Evolutionary conservation across 306 rosid species (phyloP), one percentile per base, ranked within the genome.

Genomic region (Prunus davidiana): DNA sequence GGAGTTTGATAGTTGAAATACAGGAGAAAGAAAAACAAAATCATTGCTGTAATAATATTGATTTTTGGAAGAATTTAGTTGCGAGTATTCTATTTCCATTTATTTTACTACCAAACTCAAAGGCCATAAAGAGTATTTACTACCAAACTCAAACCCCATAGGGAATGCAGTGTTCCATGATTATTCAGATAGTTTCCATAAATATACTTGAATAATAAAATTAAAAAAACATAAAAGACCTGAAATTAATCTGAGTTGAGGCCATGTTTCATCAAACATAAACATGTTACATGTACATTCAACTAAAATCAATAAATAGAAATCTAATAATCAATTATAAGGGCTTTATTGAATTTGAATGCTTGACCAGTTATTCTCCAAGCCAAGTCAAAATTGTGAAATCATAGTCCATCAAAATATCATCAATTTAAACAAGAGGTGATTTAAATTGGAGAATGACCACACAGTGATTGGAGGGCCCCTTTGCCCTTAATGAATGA

Each of bases 361-460:
- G 43, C 9, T 38, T 38, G 43, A 38, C 43, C 43, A 38, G 43
- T 38, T 38, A 1, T 38, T 38, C 43, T 38, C 43, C 43, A 38
- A 38, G 14, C 72, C 56, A 8, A 47, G 57, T 46, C 24, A 47
- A 47, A 22, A 20, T 56, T 56, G 2, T 58, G 8, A 58, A 58
- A 58, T 58, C 8, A 20, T 20, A 55, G 12, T 6, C 18, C 57
- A 6, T 52, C 43, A 38, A 38, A 34, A 38, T 38, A 38, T 38
- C 43, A 38, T 7, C 43, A 38, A 6, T 8, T 52, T 15, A 52
- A 52, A 52, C 20, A 18, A 19, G 20, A 52, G n/a, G 57, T 52
- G 27, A n/a, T 10, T 34, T 72, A 38, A 72, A 54, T 72, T 3
- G 66, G 76, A 72, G 34, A 72, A 72, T 20, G 76, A 72, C 64